Evolutionary conservation across 305 asterid genomes (phyloP), one percentile per base, ranked within the genome.

Genomic region (Rubia balearica): DNA sequence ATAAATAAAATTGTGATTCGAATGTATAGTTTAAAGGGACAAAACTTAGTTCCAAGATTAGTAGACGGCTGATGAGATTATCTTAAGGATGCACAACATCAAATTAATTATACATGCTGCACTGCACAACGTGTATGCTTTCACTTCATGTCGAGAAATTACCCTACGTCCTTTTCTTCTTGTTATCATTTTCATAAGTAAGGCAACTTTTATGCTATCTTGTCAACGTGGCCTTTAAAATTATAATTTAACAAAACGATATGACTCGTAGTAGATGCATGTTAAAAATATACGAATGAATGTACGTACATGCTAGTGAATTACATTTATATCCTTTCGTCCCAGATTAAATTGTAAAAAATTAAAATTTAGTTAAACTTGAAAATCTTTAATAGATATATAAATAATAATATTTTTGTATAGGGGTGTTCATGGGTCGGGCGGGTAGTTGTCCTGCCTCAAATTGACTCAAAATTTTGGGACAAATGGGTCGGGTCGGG

Each of bases 1-100:
- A 27, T 27, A 27, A 27, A 27, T 27, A 27, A 27, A 27, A 27
- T 27, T 27, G 30, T 27, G 30, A 27, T 27, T 27, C 30, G 30
- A 27, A 27, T 27, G 30, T 27, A 27, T 27, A 27, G 30, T 24
- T 74, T 43, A 73, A 73, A 30, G 62, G 57, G 68, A 73, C 77
- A 45, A 24, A 61, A 67, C 45, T 56, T 73, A 67, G 68, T 16
- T 67, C 73, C 70, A 51, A 16, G 53, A 46, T 33, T n/a, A 36
- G 53, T 36, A 51, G 61, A 8, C 67, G 30, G 2, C 30, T 27
- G 30, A 27, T 27, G 2, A 27, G 30, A 27, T 27, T 27, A 27
- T 27, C 30, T 1, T 27, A 27, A 27, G 30, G 2, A 49, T 33
- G 24, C 6, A 53, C 12, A 30, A 62, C 67, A n/a, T 51, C 62